phyloP scores from a whole-genome alignment of 2,329 filamentous ascomycete genomes.

The Ilyonectria robusta region DNA sequence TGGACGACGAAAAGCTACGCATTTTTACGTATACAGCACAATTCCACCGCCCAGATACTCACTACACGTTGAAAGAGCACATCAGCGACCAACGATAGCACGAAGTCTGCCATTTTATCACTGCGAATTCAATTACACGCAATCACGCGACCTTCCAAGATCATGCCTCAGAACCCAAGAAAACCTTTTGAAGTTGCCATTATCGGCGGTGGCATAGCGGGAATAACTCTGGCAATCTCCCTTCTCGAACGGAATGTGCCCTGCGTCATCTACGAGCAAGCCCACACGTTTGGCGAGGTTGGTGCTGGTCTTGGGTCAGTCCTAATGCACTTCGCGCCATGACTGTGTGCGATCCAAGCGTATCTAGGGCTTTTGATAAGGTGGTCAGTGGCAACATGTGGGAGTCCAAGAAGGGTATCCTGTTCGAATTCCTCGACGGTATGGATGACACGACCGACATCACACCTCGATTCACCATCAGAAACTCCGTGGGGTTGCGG shows the following conservation, averaged over 20 bases:
- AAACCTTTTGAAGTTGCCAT: constrained; percentile 13
- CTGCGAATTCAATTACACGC: too few relatives aligned
- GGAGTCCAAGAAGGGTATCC: constrained; percentile 10
- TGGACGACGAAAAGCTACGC: too few relatives aligned
- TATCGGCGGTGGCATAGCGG: constrained; percentile 9
- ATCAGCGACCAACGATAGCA: too few relatives aligned
- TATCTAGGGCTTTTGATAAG: neutral
- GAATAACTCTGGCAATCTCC: constrained; percentile 5
- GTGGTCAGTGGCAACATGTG: constrained; percentile 4
- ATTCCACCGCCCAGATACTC: too few relatives aligned
- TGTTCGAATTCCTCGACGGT: constrained; percentile 1
- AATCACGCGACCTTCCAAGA: neutral
- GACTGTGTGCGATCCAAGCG: neutral
- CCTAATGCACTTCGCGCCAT: neutral
- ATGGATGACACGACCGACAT: neutral
- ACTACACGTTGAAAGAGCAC: too few relatives aligned
- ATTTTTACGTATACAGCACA: too few relatives aligned
- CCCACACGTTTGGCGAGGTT: neutral
- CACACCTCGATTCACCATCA: neutral
- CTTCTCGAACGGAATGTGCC: constrained; percentile 2
- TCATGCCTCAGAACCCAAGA: neutral
- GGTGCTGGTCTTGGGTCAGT: constrained; percentile 1
- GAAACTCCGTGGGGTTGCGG: neutral
- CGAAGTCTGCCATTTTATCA: too few relatives aligned
- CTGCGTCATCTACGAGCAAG: constrained; percentile 8